Conservation (phyloP, 2,329 filamentous ascomycete species). For the Ophiostoma populinum region DNA sequence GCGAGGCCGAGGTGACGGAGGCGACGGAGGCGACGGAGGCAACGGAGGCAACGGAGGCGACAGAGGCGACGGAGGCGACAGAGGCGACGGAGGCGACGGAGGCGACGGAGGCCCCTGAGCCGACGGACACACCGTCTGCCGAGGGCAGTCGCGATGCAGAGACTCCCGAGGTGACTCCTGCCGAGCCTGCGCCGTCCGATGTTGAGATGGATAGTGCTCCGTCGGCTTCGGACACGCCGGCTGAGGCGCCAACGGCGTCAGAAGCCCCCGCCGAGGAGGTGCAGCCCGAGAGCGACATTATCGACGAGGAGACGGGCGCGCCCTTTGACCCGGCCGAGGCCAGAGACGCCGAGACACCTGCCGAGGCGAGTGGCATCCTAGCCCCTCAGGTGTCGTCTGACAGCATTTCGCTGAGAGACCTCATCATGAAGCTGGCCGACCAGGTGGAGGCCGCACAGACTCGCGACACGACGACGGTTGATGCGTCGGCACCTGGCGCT, state of each 20-base stretch:
- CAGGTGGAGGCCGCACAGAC: slow-evolving; percentile 22
- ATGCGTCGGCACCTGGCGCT: neutral
- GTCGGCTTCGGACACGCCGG: no score
- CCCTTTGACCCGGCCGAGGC: no score
- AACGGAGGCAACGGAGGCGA: neutral
- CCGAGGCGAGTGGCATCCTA: neutral
- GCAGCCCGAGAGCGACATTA: neutral
- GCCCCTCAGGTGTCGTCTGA: neutral
- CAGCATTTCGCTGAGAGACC: slow-evolving; percentile 23
- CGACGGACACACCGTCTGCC: neutral
- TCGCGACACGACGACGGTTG: neutral
- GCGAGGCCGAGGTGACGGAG: slow-evolving; percentile 8
- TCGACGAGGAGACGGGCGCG: neutral
- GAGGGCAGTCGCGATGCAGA: neutral
- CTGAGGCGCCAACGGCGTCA: no score
- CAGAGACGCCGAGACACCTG: slow-evolving; percentile 4
- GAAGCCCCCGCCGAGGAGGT: neutral
- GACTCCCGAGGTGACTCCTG: no score
- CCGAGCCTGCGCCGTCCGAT: no score
- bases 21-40: neutral
- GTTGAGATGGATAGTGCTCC: no score
- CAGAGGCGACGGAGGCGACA: neutral
- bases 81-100: neutral
- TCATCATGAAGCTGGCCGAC: slow-evolving; percentile 34
- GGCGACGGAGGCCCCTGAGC: neutral